Evolutionary conservation across 2,329 filamentous ascomycete species (phyloP).

Genomic region (Colletotrichum spaethianum): DNA sequence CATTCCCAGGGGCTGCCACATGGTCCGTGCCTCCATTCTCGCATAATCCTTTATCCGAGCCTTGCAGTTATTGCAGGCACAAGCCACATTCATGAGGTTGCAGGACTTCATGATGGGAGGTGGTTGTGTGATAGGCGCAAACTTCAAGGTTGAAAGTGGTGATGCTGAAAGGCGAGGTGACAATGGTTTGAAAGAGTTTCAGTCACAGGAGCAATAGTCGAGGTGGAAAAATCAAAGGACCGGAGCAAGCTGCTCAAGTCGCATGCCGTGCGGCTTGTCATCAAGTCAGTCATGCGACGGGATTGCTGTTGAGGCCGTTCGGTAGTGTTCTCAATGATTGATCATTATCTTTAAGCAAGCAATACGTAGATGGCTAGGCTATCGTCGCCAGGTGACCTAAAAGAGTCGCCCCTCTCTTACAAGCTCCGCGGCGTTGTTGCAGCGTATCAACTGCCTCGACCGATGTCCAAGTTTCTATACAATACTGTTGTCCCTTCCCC

Average conservation of each 20-base stretch:
- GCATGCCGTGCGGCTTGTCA: not conserved
- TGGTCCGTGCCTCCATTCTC: slow-evolving; percentile 23
- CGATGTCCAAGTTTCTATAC: slow-evolving; percentile 14
- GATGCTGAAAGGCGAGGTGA: not conserved
- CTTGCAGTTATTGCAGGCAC: slow-evolving; percentile 24
- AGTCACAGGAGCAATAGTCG: not conserved
- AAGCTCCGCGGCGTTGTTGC: slow-evolving; percentile 6
- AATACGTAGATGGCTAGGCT: slow-evolving; percentile 24
- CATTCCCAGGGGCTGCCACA: not conserved
- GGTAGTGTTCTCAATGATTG: slow-evolving; percentile 28
- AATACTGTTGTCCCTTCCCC: slow-evolving; percentile 1
- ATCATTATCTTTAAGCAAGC: slow-evolving; percentile 39
- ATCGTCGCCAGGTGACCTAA: not conserved
- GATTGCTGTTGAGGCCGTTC: not conserved
- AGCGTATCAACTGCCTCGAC: slow-evolving; percentile 8
- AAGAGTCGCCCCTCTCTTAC: slow-evolving; percentile 11
- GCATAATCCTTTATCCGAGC: slow-evolving; percentile 35
- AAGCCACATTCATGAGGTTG: not conserved
- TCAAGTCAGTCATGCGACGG: not conserved
- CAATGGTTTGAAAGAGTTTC: not conserved
- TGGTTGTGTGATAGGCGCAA: not conserved
- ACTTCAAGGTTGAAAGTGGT: not conserved
- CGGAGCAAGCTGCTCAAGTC: not conserved
- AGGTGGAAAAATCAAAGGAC: not conserved
- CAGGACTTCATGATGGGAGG: slow-evolving; percentile 12